Evolutionary conservation across 768 basidiomycete species (phyloP), one percentile per base, ranked within the genome.

Genomic region (Chalciporus chontae): DNA sequence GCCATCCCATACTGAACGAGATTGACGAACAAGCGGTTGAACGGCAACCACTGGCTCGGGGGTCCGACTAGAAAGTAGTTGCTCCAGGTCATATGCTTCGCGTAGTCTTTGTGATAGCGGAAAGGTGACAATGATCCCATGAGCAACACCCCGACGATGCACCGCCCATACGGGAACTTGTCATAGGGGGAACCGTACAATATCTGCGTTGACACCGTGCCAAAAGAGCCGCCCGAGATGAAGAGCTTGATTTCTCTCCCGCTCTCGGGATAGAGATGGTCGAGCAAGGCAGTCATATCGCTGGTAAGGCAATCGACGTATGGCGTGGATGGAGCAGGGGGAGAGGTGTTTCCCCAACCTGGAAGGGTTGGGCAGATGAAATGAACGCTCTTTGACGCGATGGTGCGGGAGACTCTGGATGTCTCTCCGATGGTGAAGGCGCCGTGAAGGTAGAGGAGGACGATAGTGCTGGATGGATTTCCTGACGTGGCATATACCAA

Each of bases 381-480:
- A 56, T 78, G 80, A 4, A 77, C 62, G 39, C 71, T 58, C 53
- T 70, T 75, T 14, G 73, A 67, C 9, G 68, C 29, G 48, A 79
- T 56, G 24, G 63, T 55, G 13, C 61, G 68, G 3, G 73, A 69
- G 8, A 68, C 56, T 1, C 51, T 54, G 27, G 68, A 62, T 5
- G 74, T 73, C 26, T 71, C 67, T 5, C 80, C 81, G n/a, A 81
- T 56, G 32, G 71, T 64, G 60, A 83, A 80, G 5, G 69, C 68
- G n/a, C 79, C 80, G 55, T 83, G 81, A 48, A 82, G 73, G 63
- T 73, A 80, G 43, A 84, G 68, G 39, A 82, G 62, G 19, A 84
- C 61, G 13, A 69, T 69, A 2, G 66, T 64, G 63, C 79, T 81
- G 23, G 73, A 71, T 1, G 72, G 63, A 52, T 80, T 73, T 5